Percentiles rank a stretch among this genome's conserved stretches.
These are phyloP conservation scores for Stemphylium vesicarium DNA, from an alignment of 2,329 filamentous ascomycete species.

Conservation along the genomic window DNA sequence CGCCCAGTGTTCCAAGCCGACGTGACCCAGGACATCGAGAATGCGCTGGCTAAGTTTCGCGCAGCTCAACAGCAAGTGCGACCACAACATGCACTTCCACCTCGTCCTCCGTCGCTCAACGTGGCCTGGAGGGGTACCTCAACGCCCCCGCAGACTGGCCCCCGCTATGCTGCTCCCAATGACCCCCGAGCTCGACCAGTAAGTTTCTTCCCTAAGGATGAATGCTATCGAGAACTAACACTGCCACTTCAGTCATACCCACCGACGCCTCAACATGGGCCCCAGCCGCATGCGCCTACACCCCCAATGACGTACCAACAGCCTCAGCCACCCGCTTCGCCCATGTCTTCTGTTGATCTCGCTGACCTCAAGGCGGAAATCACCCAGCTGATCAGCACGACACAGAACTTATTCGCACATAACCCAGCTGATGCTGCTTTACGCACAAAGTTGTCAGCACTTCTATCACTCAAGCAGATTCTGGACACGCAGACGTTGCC, in stretches of 20 bases:
- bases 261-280: slow-evolving; percentile 35
- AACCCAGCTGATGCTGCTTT: slow-evolving; percentile 78
- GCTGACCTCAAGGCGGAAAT: slow-evolving; percentile 84
- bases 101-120: slow-evolving; percentile 51
- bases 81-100: slow-evolving; percentile 50
- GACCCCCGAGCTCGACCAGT: slow-evolving; percentile 48
- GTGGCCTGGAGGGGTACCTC: slow-evolving; percentile 73
- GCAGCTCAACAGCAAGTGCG: slow-evolving; percentile 63
- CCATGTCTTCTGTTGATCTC: slow-evolving; percentile 40
- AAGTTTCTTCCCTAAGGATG: slow-evolving; percentile 4
- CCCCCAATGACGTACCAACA: slow-evolving; percentile 40
- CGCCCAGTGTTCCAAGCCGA: slow-evolving; percentile 89
- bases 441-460: slow-evolving; percentile 80
- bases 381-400: slow-evolving; percentile 74
- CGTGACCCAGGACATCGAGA: slow-evolving; percentile 89
- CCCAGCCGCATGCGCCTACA: slow-evolving; percentile 27
- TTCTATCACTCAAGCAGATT: slow-evolving; percentile 82
- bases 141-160: slow-evolving; percentile 67
- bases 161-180: slow-evolving; percentile 42
- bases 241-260: slow-evolving; percentile 21
- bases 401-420: slow-evolving; percentile 75
- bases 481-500: slow-evolving; percentile 79
- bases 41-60: slow-evolving; percentile 84
- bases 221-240: slow-evolving; percentile 9
- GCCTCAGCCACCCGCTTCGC: slow-evolving; percentile 38